Evolutionary conservation across 805 yeast species (phyloP).

Genomic region (Candida caryicola): DNA sequence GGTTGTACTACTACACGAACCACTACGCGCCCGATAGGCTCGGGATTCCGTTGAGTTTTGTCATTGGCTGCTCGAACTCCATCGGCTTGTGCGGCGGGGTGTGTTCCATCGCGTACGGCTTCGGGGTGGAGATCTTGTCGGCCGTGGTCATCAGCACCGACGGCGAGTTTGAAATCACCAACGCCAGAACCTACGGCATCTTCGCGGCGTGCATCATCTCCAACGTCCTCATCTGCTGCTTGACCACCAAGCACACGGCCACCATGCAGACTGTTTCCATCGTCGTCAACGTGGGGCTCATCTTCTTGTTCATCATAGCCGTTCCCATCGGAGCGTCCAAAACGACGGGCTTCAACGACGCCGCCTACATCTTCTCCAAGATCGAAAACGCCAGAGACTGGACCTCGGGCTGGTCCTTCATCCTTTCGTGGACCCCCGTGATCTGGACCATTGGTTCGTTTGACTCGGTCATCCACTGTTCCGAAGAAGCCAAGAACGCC

Average conservation of each 20-base stretch:
- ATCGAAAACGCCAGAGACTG: conserved; percentile 52
- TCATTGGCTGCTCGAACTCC: conserved; percentile 67
- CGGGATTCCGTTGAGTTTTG: conserved; percentile 53
- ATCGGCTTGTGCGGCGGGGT: conserved; percentile 64
- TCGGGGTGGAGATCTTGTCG: conserved; percentile 57
- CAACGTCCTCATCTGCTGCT: conserved; percentile 52
- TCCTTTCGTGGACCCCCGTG: conserved; percentile 61
- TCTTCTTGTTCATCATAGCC: conserved; percentile 58
- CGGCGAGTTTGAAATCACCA: conserved; percentile 54
- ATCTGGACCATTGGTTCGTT: conserved; percentile 76
- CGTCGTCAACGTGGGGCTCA: conserved; percentile 48
- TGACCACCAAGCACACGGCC: conserved; percentile 57
- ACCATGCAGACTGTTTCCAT: conserved; percentile 60
- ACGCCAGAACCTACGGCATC: conserved; percentile 58
- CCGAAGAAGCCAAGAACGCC: conserved; percentile 68
- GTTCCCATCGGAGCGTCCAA: conserved; percentile 56
- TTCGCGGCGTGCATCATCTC: conserved; percentile 58
- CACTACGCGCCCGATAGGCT: conserved; percentile 57
- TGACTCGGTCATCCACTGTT: conserved; percentile 70
- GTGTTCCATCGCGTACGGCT: conserved; percentile 69
- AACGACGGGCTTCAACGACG: conserved; percentile 31
- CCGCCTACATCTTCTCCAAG: conserved; percentile 53
- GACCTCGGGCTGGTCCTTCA: conserved; percentile 58
- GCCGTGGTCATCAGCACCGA: conserved; percentile 54
- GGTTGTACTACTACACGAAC: conserved; percentile 67